phyloP scores from a whole-genome alignment of 1,139 yeast genomes.

The Geotrichum klebahnii region DNA sequence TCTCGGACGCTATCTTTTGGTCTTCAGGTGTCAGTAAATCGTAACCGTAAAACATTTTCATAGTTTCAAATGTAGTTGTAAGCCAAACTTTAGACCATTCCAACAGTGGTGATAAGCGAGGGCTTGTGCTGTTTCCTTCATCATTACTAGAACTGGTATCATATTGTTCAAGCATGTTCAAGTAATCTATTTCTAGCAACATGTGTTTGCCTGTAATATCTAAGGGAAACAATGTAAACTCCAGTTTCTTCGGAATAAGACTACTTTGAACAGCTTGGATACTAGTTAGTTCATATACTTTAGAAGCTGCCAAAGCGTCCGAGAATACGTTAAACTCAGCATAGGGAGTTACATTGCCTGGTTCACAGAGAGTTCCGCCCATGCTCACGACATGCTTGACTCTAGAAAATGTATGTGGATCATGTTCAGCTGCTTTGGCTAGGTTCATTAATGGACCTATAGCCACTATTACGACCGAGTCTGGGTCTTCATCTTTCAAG shows the following conservation, averaged over 20 bases:
- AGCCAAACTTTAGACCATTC: slow-evolving; percentile 34
- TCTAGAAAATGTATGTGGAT: slow-evolving; percentile 39
- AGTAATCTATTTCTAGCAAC: slow-evolving; percentile 30
- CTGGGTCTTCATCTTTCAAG: slow-evolving; percentile 36
- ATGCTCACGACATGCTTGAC: slow-evolving; percentile 40
- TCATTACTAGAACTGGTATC: no score
- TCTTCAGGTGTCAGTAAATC: slow-evolving; percentile 25
- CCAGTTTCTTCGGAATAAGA: slow-evolving; percentile 37
- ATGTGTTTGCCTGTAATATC: slow-evolving; percentile 40
- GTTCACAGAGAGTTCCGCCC: slow-evolving; percentile 42
- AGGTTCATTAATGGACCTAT: slow-evolving; percentile 44
- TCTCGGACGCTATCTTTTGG: slow-evolving; percentile 3
- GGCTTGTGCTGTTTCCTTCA: background rate
- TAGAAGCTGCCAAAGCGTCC: slow-evolving; percentile 43
- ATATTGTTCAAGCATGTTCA: slow-evolving; percentile 24
- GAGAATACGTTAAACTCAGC: slow-evolving; percentile 46
- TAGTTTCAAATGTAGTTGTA: slow-evolving; percentile 34
- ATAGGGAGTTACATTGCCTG: slow-evolving; percentile 43
- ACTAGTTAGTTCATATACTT: slow-evolving; percentile 39
- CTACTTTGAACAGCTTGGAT: slow-evolving; percentile 27
- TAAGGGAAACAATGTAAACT: slow-evolving; percentile 40
- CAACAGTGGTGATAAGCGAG: slow-evolving; percentile 3
- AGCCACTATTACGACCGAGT: slow-evolving; percentile 41
- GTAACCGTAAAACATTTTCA: slow-evolving; percentile 26
- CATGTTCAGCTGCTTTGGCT: slow-evolving; percentile 42